Percentiles rank a stretch among this genome's conserved stretches.
Conservation (phyloP, 345 rosid genomes). For the Syzygium grande region DNA sequence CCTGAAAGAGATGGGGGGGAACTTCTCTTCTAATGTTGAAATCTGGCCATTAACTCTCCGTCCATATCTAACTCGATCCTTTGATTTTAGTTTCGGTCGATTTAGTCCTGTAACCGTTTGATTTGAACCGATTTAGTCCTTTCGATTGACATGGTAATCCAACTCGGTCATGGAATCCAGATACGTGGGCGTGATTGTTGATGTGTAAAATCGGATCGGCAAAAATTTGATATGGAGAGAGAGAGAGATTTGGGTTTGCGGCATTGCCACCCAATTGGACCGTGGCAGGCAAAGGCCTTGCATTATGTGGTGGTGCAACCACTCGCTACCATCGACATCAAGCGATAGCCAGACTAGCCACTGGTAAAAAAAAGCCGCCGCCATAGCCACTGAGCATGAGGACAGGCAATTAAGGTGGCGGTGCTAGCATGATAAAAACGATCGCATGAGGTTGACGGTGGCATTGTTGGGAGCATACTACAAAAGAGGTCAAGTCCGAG, state of each 20-base stretch:
- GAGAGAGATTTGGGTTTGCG: neutral
- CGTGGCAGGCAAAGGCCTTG: neutral
- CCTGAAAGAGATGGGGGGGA: neutral
- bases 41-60: neutral
- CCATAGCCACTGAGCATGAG: neutral
- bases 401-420: neutral
- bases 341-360: neutral
- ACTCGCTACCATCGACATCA: neutral
- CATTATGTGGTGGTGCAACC: neutral
- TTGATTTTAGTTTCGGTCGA: neutral
- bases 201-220: neutral
- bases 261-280: no score
- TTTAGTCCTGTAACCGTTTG: neutral
- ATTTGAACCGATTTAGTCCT: neutral
- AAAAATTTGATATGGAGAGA: no score
- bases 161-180: neutral
- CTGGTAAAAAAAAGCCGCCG: neutral
- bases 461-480: neutral
- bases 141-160: neutral
- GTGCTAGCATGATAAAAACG: neutral
- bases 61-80: neutral
- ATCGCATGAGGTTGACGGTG: rapidly evolving
- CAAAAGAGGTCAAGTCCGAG: rapidly evolving
- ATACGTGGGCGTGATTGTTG: neutral
- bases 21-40: neutral